A percentile compares a stretch with the other conserved stretches of the same genome.
Evolutionary conservation across 2,329 filamentous ascomycete species (phyloP).

Genomic region (Aspergillus clavatus): DNA sequence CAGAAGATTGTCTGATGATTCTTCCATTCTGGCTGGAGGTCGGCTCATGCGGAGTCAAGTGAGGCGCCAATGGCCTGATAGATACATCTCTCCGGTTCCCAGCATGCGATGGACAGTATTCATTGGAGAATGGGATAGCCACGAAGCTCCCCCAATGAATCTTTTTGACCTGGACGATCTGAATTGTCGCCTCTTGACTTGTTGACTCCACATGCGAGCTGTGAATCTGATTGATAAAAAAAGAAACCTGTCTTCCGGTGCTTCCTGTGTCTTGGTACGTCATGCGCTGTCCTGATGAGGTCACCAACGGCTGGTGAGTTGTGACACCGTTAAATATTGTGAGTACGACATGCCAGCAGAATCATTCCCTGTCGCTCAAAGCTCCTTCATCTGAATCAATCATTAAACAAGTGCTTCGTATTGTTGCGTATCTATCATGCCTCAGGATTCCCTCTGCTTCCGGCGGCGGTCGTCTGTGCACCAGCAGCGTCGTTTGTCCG

Average conservation of each 20-base stretch:
- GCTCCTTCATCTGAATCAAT: too few relatives aligned
- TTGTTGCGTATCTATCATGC: too few relatives aligned
- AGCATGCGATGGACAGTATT: too few relatives aligned
- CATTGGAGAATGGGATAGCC: too few relatives aligned
- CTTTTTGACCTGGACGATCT: not conserved
- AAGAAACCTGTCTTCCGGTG: not conserved
- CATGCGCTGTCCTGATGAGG: conserved; percentile 7
- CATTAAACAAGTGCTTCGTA: too few relatives aligned
- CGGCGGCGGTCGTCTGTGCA: conserved; percentile 30
- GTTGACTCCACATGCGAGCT: not conserved
- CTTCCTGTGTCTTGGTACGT: not conserved
- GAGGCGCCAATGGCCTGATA: not conserved
- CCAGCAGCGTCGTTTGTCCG: conserved; percentile 30
- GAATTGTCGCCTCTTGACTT: not conserved
- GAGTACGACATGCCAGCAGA: not conserved
- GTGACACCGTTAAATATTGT: not conserved
- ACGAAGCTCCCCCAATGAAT: not conserved
- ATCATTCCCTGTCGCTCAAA: too few relatives aligned
- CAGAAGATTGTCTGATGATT: not conserved
- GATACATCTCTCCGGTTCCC: not conserved
- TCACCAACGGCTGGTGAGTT: conserved; percentile 4
- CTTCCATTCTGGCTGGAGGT: not conserved
- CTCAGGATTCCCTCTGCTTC: conserved; percentile 9
- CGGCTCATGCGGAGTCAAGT: not conserved
- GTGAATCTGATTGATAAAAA: not conserved